Evolutionary conservation across 192 early-diverging fungal species (phyloP), one percentile per base, ranked within the genome.

Genomic region (Coemansia aciculifera): DNA sequence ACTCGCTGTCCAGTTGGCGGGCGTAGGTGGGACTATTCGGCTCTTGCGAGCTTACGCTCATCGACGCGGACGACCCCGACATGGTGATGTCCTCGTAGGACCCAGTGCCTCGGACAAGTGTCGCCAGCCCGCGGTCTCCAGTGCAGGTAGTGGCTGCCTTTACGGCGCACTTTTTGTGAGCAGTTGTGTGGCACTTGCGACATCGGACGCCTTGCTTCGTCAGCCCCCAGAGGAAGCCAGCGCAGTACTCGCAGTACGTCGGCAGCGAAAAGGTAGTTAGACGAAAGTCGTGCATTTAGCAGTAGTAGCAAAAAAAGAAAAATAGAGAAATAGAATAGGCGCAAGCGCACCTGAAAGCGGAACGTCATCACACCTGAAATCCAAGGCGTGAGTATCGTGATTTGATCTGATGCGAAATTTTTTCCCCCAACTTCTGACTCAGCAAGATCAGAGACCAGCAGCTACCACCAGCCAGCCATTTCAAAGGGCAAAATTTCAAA

Each of bases 161-260:
- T 17, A 74, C 49, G n/a, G 74, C 74, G 69, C 87, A 89, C 63
- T 72, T 76, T 37, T 84, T 85, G 74, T 89, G 88, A 8, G 78
- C 78, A 34, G 84, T 77, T 43, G 66, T 67, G 5, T 75, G 74
- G 75, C 87, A 88, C 48, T 77, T 75, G n/a, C 34, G 46, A 71
- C 89, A 90, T 31, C 82, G 84, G 40, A 73, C 74, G 51, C 90
- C 90, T 66, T 91, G 90, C 63, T 82, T 84, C 37, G 82, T 79
- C 11, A 89, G 52, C 13, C 90, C 90, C 90, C 90, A 91, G 61
- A 91, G 81, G 44, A 91, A 85, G 44, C 85, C 79, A 6, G 79
- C 70, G 76, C 89, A 91, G 34, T 75, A 75, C 75, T 84, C 85
- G 75, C 89, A 91, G 77, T 85, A 89, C 2, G 89, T 87, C 4